These are phyloP conservation scores for Rhodotorula babjevae DNA, from an alignment of 768 basidiomycete genomes.

Conservation along the genomic window DNA sequence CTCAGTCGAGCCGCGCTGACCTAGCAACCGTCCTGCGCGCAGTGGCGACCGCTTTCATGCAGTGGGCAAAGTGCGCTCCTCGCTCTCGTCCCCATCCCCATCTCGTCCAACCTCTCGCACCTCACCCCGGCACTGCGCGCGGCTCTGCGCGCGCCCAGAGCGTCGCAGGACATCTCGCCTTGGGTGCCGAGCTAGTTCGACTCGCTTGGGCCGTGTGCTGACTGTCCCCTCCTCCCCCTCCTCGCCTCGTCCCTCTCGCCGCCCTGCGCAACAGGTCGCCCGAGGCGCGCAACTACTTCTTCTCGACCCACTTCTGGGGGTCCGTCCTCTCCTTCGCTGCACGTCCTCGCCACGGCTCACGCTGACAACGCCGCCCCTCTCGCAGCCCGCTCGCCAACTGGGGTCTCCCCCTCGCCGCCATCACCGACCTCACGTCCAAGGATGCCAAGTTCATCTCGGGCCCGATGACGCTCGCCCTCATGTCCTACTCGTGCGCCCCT, in stretches of 20 bases:
- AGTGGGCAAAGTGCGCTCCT: constrained; percentile 65
- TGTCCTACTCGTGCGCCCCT: constrained; percentile 70
- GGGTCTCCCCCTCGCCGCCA: constrained; percentile 90
- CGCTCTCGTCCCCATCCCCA: background rate
- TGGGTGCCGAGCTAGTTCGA: no score
- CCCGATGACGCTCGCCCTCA: constrained; percentile 87
- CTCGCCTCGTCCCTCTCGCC: background rate
- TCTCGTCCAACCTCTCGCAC: background rate
- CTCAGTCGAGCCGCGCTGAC: background rate
- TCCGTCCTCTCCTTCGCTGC: constrained; percentile 48
- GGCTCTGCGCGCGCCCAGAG: no score
- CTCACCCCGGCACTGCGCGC: no score
- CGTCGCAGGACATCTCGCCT: no score
- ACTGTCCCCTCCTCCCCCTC: no score
- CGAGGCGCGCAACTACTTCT: constrained; percentile 86
- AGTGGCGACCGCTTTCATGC: constrained; percentile 76
- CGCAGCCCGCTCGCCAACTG: constrained; percentile 69
- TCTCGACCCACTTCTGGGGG: constrained; percentile 55
- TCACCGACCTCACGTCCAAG: constrained; percentile 73
- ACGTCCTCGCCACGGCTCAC: constrained; percentile 29
- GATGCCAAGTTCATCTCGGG: constrained; percentile 97
- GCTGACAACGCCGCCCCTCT: background rate
- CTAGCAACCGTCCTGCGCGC: background rate
- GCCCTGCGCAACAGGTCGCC: constrained; percentile 49
- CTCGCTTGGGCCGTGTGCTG: no score